Conservation (phyloP, 306 rosid species). For the Senna tora region DNA sequence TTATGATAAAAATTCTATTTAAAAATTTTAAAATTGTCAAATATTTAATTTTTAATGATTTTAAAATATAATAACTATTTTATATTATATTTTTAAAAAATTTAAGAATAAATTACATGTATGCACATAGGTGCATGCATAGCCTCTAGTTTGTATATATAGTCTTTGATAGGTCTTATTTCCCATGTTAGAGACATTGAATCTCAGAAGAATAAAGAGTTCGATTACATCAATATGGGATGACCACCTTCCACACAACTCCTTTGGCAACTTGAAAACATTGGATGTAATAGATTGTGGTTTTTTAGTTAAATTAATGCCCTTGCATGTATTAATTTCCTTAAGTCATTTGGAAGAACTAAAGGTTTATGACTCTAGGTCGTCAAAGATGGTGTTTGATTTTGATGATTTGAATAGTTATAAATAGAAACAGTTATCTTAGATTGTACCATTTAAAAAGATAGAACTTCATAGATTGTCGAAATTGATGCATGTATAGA, state of each 20-base stretch:
- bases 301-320: not conserved
- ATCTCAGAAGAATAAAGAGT: not conserved
- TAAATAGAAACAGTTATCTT: not conserved
- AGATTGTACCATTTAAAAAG: not conserved
- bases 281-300: not conserved
- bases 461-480: not conserved
- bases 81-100: too few relatives aligned
- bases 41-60: too few relatives aligned
- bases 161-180: not conserved
- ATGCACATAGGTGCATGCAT: too few relatives aligned
- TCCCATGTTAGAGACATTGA: not conserved
- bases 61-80: too few relatives aligned
- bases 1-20: too few relatives aligned
- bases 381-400: not conserved
- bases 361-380: not conserved
- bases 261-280: not conserved
- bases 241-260: not conserved
- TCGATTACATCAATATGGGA: not conserved
- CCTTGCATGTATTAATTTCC: not conserved
- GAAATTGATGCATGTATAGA: not conserved
- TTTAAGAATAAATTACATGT: too few relatives aligned
- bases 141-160: too few relatives aligned
- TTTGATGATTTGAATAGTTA: not conserved
- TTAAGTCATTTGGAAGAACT: not conserved
- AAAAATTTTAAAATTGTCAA: too few relatives aligned